Conservation (phyloP, 345 rosid genomes). For the Combretum micranthum region DNA sequence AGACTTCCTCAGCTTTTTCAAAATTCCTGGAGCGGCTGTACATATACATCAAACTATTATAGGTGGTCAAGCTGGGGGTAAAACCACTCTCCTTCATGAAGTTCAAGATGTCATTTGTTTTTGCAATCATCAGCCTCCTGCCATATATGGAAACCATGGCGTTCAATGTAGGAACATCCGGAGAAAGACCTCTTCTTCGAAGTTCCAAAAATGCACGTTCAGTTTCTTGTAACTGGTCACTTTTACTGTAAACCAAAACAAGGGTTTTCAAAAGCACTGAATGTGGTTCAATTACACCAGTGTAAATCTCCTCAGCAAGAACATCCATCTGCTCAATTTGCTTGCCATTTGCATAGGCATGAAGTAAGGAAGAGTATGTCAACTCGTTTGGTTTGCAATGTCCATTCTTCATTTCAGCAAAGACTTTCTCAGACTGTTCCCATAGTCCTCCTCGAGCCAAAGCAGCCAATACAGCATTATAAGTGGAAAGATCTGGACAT, state of each 20-base stretch:
- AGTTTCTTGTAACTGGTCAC: conserved; percentile 65
- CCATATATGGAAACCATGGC: conserved; percentile 90
- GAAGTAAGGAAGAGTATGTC: conserved; percentile 76
- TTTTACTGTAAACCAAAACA: conserved; percentile 78
- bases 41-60: conserved; percentile 89
- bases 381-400: conserved; percentile 83
- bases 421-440: conserved; percentile 85
- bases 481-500: conserved; percentile 80
- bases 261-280: conserved; percentile 80
- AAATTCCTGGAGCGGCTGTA: conserved; percentile 70
- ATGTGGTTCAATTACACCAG: conserved; percentile 64
- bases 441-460: conserved; percentile 94
- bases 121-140: conserved; percentile 68
- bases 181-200: conserved; percentile 58
- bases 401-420: conserved; percentile 73
- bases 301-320: conserved; percentile 76
- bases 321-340: conserved; percentile 68
- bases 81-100: conserved; percentile 77
- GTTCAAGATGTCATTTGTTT: conserved; percentile 63
- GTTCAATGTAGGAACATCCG: conserved; percentile 68
- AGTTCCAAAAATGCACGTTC: conserved; percentile 78
- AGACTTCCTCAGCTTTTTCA: conserved; percentile 56
- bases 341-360: conserved; percentile 86
- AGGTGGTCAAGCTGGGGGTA: conserved; percentile 71
- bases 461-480: conserved; percentile 88